Evolutionary conservation across 1,284 basidiomycete genomes (phyloP), one percentile per base, ranked within the genome.

Genomic region (Vanrija sp.): DNA sequence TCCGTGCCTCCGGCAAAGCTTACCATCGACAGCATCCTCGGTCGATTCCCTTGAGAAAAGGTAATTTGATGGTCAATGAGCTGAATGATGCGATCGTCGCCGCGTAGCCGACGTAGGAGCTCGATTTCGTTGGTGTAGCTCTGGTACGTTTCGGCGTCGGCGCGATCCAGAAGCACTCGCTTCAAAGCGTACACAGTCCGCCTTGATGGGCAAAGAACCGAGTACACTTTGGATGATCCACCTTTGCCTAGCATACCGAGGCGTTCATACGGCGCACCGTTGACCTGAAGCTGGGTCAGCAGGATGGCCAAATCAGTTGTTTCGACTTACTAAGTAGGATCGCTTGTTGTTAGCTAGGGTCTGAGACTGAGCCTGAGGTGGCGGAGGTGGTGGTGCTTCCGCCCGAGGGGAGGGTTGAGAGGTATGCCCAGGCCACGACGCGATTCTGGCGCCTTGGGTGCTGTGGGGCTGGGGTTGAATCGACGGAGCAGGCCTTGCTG

Each of bases 121-220:
- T 85, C 83, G 57, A 96, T 96, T 77, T 97, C 93, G 70, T 96
- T 95, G 80, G 89, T 87, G 73, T 94, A 97, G n/a, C 89, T 87
- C 42, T 81, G 82, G 76, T 93, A 86, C 12, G 90, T 89, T 59
- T 94, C 90, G 1, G 82, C 73, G 62, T 96, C 93, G 6, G 85
- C 85, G 65, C 85, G 86, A 67, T 94, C 89, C 15, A 96, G 79
- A 16, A 85, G 82, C 18, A 96, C 92, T 37, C 87, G 84, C 72
- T 96, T 96, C 69, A 96, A 82, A 12, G 93, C 93, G 65, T 83
- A 90, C 39, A 95, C 80, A 65, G 88, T 85, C 1, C 70, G 66
- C 68, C 87, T 87, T 46, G 80, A 78, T 22, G 81, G 78, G 66
- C 84, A 87, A 68, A 94, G 81, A 12, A 94, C 91, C 24, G 89